Conservation (phyloP, 2,329 filamentous ascomycete genomes). For the Fusarium proliferatum region DNA sequence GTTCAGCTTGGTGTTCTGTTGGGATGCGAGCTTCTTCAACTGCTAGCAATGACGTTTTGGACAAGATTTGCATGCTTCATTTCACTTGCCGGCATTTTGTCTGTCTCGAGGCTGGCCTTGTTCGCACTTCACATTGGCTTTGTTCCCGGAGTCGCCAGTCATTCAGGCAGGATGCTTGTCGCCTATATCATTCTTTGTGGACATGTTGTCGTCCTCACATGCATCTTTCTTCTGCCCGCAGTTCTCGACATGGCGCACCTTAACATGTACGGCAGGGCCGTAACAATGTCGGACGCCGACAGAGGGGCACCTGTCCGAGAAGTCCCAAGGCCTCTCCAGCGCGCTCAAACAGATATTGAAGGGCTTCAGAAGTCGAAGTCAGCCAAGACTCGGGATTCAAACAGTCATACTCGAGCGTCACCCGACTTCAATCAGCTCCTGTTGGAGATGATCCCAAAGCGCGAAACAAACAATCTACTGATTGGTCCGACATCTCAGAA, state of each 20-base stretch:
- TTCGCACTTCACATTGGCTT: constrained; percentile 11
- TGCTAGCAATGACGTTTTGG: constrained; percentile 2
- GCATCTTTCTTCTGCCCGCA: constrained; percentile 2
- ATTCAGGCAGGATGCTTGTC: constrained; percentile 7
- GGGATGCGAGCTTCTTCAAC: constrained; percentile 15
- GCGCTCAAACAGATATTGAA: not conserved
- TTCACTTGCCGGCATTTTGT: not conserved
- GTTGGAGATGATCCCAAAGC: not conserved
- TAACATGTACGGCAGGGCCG: not conserved
- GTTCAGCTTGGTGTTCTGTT: constrained; percentile 19
- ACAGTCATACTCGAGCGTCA: accelerated
- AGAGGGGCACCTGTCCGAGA: not conserved
- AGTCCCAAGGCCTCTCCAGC: accelerated
- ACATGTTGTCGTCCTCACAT: not conserved
- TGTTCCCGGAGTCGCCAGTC: not conserved
- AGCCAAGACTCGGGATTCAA: accelerated
- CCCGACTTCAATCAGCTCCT: not conserved
- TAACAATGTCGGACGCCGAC: accelerated
- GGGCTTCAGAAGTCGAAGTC: too few relatives aligned
- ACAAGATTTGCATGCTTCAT: not conserved
- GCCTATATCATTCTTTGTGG: constrained; percentile 16
- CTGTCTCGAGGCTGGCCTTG: not conserved
- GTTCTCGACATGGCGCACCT: not conserved
- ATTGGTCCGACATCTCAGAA: accelerated
- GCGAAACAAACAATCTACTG: not conserved